Conservation (phyloP, 2,329 filamentous ascomycete genomes). For the Calonectria ilicicola region DNA sequence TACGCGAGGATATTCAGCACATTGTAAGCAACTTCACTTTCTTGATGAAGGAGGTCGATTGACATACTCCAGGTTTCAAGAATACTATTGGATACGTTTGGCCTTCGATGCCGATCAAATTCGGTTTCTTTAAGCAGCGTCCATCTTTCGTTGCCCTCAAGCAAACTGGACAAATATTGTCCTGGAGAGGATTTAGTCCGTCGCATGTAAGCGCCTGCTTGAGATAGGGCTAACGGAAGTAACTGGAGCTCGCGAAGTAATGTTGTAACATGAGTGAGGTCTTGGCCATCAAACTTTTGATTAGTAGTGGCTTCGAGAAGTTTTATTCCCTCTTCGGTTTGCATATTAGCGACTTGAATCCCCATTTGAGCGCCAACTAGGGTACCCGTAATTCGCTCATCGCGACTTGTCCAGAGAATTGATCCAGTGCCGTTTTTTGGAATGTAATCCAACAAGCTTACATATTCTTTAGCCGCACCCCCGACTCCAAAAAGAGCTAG, state of each 20-base stretch:
- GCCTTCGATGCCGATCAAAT: constrained; percentile 44
- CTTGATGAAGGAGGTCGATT: constrained; percentile 44
- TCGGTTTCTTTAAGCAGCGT: constrained; percentile 32
- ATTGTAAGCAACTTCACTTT: constrained; percentile 41
- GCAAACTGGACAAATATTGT: constrained; percentile 43
- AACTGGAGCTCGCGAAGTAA: constrained; percentile 41
- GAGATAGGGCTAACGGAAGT: constrained; percentile 48
- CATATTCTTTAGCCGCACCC: background rate
- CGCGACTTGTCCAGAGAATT: constrained; percentile 49
- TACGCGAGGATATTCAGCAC: constrained; percentile 48
- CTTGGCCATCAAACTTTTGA: background rate
- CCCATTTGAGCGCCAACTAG: constrained; percentile 38
- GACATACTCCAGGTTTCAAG: constrained; percentile 50
- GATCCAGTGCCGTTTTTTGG: constrained; percentile 41
- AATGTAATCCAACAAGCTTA: constrained; percentile 35
- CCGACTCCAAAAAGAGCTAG: constrained; percentile 42
- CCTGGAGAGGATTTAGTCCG: constrained; percentile 36
- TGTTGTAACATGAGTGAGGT: background rate
- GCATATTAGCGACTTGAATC: constrained; percentile 42
- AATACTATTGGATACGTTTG: constrained; percentile 46
- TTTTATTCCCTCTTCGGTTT: constrained; percentile 21
- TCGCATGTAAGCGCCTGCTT: constrained; percentile 48
- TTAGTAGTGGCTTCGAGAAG: constrained; percentile 9
- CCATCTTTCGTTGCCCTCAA: constrained; percentile 37
- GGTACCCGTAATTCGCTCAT: constrained; percentile 40